phyloP scores from a whole-genome alignment of 371 early-diverging fungal genomes.

The Apophysomyces trapeziformis region DNA sequence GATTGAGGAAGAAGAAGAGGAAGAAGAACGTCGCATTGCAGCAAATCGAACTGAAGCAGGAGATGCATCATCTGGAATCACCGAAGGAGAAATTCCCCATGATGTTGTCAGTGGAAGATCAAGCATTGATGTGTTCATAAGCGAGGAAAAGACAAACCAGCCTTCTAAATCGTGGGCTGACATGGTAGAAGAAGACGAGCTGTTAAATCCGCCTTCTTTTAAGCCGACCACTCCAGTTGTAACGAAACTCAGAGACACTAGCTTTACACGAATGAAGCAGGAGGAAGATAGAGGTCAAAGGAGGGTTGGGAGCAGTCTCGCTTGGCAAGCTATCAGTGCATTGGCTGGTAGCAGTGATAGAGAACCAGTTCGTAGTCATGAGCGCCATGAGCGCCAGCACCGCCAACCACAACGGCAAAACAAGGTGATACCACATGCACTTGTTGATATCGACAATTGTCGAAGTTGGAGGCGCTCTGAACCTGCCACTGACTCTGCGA shows the following conservation, averaged over 20 bases:
- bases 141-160: not conserved
- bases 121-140: not conserved
- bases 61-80: not conserved
- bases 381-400: too few relatives aligned
- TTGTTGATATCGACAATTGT: not conserved
- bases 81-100: not conserved
- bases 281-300: too few relatives aligned
- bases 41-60: not conserved
- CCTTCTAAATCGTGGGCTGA: constrained; percentile 2
- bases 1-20: constrained; percentile 5
- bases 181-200: constrained; percentile 7
- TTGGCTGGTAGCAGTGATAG: too few relatives aligned
- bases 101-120: not conserved
- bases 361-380: too few relatives aligned
- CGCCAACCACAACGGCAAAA: not conserved
- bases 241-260: too few relatives aligned
- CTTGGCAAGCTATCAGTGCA: too few relatives aligned
- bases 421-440: not conserved
- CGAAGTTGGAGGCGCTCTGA: not conserved
- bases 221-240: not conserved
- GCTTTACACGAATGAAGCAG: too few relatives aligned
- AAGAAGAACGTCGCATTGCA: not conserved
- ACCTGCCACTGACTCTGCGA: not conserved
- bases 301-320: too few relatives aligned
- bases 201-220: not conserved